Percentiles rank a stretch among this genome's conserved stretches.
phyloP scores from a whole-genome alignment of 345 rosid species.

The Acer negundo region DNA sequence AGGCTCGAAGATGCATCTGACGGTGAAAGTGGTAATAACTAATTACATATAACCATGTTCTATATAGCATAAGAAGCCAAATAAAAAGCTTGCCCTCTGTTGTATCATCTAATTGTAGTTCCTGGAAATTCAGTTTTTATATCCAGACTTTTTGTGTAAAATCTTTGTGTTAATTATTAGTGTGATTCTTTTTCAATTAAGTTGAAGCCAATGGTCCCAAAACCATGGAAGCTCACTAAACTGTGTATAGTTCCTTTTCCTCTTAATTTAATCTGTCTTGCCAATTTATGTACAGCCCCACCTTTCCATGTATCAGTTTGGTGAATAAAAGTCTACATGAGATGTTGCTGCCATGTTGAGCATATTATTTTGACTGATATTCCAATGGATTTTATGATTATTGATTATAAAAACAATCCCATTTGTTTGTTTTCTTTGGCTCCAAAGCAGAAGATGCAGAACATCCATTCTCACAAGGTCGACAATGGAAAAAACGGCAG shows the following conservation, averaged over 20 bases:
- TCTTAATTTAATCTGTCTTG: not conserved
- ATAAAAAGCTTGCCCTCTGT: constrained; percentile 27
- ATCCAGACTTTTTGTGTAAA: constrained; percentile 29
- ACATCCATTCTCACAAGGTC: constrained; percentile 31
- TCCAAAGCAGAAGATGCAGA: constrained; percentile 45
- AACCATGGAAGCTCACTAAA: not conserved
- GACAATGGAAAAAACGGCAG: constrained; percentile 38
- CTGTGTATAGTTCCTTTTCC: not conserved
- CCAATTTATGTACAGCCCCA: not conserved
- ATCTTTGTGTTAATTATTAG: constrained; percentile 20
- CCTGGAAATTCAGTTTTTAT: constrained; percentile 30
- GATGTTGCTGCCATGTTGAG: constrained; percentile 1
- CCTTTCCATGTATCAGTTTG: not conserved
- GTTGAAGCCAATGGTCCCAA: not conserved
- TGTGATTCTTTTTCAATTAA: constrained; percentile 5
- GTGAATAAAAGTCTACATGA: not conserved
- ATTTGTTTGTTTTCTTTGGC: constrained; percentile 25
- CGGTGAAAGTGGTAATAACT: constrained; percentile 96
- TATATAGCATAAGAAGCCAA: constrained; percentile 27
- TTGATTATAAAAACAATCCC: constrained; percentile 26
- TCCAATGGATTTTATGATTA: not conserved
- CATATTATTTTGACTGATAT: constrained; percentile 2
- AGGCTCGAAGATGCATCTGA: constrained; percentile 94
- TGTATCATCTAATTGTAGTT: constrained; percentile 36
- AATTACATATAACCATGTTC: constrained; percentile 49